Conservation (phyloP, 345 rosid species). For the Eutrema heterophyllum region DNA sequence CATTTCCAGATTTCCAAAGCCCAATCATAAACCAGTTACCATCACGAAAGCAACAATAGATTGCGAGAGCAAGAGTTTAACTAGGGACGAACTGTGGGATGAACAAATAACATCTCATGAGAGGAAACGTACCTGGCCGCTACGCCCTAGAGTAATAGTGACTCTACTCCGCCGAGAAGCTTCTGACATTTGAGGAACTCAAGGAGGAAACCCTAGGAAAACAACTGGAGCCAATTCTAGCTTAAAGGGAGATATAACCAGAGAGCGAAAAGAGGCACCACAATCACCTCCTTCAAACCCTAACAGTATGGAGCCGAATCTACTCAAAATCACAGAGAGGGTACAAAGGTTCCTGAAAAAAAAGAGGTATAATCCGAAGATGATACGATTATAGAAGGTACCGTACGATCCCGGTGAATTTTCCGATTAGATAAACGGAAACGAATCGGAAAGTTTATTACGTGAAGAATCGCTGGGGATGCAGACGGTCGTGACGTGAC, state of each 20-base stretch:
- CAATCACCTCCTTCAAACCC: constrained; percentile 23
- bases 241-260: neutral
- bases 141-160: constrained; percentile 80
- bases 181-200: constrained; percentile 56
- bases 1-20: neutral
- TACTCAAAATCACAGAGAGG: constrained; percentile 5
- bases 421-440: neutral
- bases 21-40: neutral
- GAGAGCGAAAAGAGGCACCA: neutral
- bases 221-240: constrained; percentile 10
- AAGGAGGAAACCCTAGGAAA: constrained; percentile 37
- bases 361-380: neutral
- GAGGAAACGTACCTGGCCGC: constrained; percentile 59
- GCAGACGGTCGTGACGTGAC: constrained; percentile 11
- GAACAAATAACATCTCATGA: neutral
- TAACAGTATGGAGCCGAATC: constrained; percentile 11
- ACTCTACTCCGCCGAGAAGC: constrained; percentile 59
- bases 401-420: neutral
- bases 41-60: neutral
- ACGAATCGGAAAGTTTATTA: neutral
- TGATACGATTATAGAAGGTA: neutral
- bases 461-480: constrained; percentile 4
- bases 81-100: neutral
- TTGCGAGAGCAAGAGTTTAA: neutral
- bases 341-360: neutral